Percentiles rank a stretch among this genome's conserved stretches.
phyloP scores from a whole-genome alignment of 768 basidiomycete genomes.

The Xanthoconium stramineum region DNA sequence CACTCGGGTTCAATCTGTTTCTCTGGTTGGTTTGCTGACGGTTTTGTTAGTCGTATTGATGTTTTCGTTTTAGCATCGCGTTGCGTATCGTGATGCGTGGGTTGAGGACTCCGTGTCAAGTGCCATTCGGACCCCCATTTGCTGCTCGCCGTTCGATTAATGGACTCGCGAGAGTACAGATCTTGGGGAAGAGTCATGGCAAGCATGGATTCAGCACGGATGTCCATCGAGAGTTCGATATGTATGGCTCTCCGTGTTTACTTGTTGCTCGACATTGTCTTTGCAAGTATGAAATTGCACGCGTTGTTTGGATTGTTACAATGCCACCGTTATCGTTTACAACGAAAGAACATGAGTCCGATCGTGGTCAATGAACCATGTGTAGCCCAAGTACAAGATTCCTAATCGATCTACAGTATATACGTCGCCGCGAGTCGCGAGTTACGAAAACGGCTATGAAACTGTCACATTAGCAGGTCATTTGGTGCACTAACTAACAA shows the following conservation, averaged over 20 bases:
- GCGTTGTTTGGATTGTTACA: too few species aligned
- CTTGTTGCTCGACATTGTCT: conserved; percentile 4
- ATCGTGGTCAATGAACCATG: too few species aligned
- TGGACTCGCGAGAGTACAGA: conserved; percentile 7
- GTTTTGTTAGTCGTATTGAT: neutral
- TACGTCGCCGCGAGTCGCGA: too few species aligned
- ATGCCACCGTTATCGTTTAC: too few species aligned
- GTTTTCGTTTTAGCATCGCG: neutral
- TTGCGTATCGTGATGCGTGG: neutral
- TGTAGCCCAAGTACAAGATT: too few species aligned
- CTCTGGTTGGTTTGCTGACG: neutral
- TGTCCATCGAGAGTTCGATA: conserved; percentile 1
- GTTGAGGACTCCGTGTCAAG: neutral
- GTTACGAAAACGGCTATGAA: too few species aligned
- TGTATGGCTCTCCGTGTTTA: conserved; percentile 10
- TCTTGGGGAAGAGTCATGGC: conserved; percentile 2
- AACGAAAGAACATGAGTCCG: too few species aligned
- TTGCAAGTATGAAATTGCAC: too few species aligned
- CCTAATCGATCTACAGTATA: too few species aligned
- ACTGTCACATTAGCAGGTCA: too few species aligned
- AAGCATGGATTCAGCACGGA: conserved; percentile 13
- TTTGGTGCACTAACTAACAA: too few species aligned
- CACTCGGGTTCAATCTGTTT: neutral
- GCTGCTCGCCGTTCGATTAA: conserved; percentile 7
- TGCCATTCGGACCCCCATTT: neutral